These are phyloP conservation scores for Pleurotus ostreatus DNA, from an alignment of 768 basidiomycete species.

Conservation along the genomic window DNA sequence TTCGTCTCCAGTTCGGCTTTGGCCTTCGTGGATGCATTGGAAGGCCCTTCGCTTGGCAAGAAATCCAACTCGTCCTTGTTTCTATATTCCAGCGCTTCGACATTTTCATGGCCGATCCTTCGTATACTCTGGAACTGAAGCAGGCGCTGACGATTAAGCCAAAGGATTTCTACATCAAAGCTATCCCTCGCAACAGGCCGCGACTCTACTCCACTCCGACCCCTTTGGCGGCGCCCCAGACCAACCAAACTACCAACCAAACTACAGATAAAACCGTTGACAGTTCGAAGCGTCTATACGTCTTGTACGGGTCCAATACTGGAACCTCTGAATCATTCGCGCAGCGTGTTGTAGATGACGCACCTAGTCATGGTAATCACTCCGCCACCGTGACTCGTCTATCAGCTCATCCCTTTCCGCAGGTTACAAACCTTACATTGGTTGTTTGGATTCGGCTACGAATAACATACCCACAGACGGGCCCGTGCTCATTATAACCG, in stretches of 20 bases:
- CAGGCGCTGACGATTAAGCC: conserved; percentile 46
- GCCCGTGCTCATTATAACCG: conserved; percentile 41
- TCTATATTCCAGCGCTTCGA: conserved; percentile 44
- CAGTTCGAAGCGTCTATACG: conserved; percentile 24
- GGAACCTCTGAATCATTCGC: conserved; percentile 47
- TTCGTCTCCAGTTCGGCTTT: conserved; percentile 15
- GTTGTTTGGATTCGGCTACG: conserved; percentile 35
- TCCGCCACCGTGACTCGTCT: too few relatives aligned
- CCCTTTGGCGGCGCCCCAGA: conserved; percentile 13
- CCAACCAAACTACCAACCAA: background rate
- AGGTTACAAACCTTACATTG: conserved; percentile 36
- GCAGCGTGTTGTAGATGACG: conserved; percentile 36
- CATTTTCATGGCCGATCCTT: conserved; percentile 35
- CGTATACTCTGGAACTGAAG: conserved; percentile 40
- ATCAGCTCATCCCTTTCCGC: background rate
- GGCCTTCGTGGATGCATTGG: conserved; percentile 26
- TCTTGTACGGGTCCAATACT: conserved; percentile 45
- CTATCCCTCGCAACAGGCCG: conserved; percentile 25
- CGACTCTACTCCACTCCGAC: conserved; percentile 14
- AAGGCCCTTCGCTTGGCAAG: conserved; percentile 46
- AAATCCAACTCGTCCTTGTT: conserved; percentile 37
- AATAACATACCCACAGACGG: conserved; percentile 36
- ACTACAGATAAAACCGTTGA: background rate
- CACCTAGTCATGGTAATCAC: conserved; percentile 28
- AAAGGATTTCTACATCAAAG: conserved; percentile 34